Conservation (phyloP, 306 rosid genomes). For the Ceratonia siliqua region DNA sequence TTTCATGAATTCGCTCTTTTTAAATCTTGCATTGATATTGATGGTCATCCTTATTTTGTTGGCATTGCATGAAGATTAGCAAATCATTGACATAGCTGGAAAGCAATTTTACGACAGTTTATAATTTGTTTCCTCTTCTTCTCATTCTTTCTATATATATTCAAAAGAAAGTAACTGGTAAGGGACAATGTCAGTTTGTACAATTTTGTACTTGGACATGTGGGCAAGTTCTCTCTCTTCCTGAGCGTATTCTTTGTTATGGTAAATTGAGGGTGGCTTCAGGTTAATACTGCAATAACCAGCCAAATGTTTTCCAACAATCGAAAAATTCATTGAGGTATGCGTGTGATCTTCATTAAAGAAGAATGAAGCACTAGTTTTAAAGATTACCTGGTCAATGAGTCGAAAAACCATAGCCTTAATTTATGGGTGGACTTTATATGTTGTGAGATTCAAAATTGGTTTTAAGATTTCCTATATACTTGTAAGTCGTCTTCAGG, state of each 20-base stretch:
- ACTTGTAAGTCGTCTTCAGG: background rate
- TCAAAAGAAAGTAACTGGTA: background rate
- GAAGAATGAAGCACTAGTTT: slow-evolving; percentile 1
- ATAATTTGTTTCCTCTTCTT: background rate
- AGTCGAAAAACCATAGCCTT: background rate
- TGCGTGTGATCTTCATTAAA: background rate
- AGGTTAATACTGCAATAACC: background rate
- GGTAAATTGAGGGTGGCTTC: background rate
- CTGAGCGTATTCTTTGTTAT: background rate
- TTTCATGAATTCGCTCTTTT: slow-evolving; percentile 19
- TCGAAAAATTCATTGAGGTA: background rate
- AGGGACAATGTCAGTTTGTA: background rate
- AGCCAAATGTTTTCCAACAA: background rate
- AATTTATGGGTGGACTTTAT: background rate
- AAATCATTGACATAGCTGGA: background rate
- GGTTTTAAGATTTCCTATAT: background rate
- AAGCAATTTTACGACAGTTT: background rate
- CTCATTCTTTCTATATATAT: background rate
- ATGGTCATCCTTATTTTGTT: background rate
- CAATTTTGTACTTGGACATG: background rate
- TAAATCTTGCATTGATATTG: slow-evolving; percentile 6
- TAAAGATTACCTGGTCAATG: background rate
- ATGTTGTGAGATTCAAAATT: background rate
- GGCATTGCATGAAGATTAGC: slow-evolving; percentile 24
- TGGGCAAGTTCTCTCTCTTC: background rate